Conservation (phyloP, 1,284 basidiomycete genomes). For the Malassezia dermatis region DNA sequence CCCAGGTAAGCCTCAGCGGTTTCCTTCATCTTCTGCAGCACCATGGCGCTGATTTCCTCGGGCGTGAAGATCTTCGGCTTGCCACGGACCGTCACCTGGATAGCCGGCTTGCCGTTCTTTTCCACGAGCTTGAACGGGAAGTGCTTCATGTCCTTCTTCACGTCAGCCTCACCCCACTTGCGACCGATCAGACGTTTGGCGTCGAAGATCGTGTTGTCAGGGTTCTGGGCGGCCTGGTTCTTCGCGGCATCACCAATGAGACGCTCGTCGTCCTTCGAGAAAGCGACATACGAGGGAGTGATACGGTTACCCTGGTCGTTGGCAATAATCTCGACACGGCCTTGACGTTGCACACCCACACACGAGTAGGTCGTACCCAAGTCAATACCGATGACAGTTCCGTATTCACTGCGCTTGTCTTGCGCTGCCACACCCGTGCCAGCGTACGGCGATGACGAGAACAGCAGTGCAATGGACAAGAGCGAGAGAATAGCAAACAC, state of each 20-base stretch:
- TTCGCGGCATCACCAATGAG: slow-evolving; percentile 59
- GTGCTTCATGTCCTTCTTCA: slow-evolving; percentile 49
- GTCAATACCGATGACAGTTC: slow-evolving; percentile 78
- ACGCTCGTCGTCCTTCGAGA: slow-evolving; percentile 61
- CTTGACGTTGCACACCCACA: slow-evolving; percentile 69
- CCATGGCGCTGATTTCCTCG: slow-evolving; percentile 87
- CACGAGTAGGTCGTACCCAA: slow-evolving; percentile 53
- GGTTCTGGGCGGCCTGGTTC: slow-evolving; percentile 62
- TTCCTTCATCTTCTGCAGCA: slow-evolving; percentile 96
- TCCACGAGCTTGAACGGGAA: slow-evolving; percentile 51
- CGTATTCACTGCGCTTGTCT: slow-evolving; percentile 54
- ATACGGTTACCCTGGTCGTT: slow-evolving; percentile 52
- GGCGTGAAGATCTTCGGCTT: slow-evolving; percentile 51
- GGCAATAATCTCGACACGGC: slow-evolving; percentile 47
- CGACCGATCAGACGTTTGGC: slow-evolving; percentile 83
- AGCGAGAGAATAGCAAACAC: slow-evolving; percentile 11
- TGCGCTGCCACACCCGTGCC: slow-evolving; percentile 37
- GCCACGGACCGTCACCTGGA: slow-evolving; percentile 41
- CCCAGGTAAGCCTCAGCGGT: slow-evolving; percentile 96
- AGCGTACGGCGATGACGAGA: slow-evolving; percentile 14
- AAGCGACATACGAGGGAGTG: slow-evolving; percentile 48
- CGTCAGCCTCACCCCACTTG: slow-evolving; percentile 53
- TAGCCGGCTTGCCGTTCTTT: slow-evolving; percentile 47
- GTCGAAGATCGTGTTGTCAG: slow-evolving; percentile 81
- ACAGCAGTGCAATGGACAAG: slow-evolving; percentile 11